phyloP scores from a whole-genome alignment of 345 rosid species.

The Theobroma cacao region DNA sequence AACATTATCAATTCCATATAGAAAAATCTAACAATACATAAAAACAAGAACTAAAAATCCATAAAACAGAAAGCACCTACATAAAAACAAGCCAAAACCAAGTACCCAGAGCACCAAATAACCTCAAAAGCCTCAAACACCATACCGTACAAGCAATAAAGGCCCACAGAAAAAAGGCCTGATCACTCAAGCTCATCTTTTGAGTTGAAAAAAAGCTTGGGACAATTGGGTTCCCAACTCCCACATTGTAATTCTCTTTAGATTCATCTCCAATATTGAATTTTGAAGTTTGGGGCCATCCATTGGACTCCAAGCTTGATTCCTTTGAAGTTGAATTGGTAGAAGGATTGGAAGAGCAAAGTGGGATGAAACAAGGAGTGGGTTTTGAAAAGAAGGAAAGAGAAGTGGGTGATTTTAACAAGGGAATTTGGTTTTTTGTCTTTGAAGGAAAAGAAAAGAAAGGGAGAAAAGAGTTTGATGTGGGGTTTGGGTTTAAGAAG shows the following conservation, averaged over 20 bases:
- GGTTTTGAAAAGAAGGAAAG: conserved; percentile 21
- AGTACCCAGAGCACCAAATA: background rate
- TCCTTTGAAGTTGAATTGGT: conserved; percentile 20
- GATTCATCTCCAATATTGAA: conserved; percentile 26
- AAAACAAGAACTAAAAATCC: background rate
- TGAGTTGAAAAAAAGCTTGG: conserved; percentile 41
- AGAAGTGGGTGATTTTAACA: conserved; percentile 14
- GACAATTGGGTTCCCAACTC: conserved; percentile 46
- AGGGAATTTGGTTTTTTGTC: conserved; percentile 20
- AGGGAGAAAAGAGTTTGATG: conserved; percentile 25
- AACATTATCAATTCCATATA: background rate
- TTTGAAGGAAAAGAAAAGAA: conserved; percentile 20
- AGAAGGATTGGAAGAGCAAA: conserved; percentile 28
- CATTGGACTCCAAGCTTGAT: conserved; percentile 2
- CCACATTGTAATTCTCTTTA: conserved; percentile 38
- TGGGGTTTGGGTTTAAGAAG: background rate
- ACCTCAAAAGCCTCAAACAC: background rate
- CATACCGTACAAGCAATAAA: conserved; percentile 86
- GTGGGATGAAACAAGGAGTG: conserved; percentile 25
- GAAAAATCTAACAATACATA: background rate
- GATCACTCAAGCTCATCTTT: conserved; percentile 57
- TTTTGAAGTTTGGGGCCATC: conserved; percentile 20
- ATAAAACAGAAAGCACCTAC: background rate
- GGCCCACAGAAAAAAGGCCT: conserved; percentile 69
- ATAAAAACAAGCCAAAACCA: background rate